Conservation (phyloP, 2,329 filamentous ascomycete species). For the Aurifilum marmelostoma region DNA sequence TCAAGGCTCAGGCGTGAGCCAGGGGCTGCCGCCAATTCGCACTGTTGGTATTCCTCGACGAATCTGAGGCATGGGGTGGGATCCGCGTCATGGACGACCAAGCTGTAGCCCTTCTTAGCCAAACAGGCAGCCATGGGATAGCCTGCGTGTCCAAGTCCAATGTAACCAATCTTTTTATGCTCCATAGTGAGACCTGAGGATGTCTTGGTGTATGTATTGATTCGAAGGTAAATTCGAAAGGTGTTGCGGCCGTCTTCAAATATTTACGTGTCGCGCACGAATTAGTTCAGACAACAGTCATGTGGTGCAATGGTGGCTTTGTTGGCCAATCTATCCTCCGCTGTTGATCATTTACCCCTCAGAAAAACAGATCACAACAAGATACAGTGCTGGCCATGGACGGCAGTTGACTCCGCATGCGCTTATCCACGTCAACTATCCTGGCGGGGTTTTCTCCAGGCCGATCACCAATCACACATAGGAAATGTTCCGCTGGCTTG, state of each 20-base stretch:
- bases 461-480: not conserved
- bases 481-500: not conserved
- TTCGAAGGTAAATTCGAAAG: too few relatives aligned
- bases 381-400: not conserved
- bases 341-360: slow-evolving; percentile 1
- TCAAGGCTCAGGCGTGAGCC: not conserved
- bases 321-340: not conserved
- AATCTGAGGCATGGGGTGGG: not conserved
- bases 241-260: not conserved
- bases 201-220: too few relatives aligned
- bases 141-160: slow-evolving; percentile 8
- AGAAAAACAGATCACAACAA: not conserved
- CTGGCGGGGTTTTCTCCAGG: not conserved
- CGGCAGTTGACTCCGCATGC: slow-evolving; percentile 3
- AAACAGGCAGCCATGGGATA: slow-evolving; percentile 12
- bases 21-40: not conserved
- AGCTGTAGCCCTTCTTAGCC: slow-evolving; percentile 3
- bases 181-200: not conserved
- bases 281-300: not conserved
- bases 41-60: not conserved
- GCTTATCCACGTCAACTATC: not conserved
- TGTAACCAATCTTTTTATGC: not conserved
- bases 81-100: slow-evolving; percentile 3
- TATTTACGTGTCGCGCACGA: not conserved
- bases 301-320: not conserved